A percentile compares a stretch with the other conserved stretches of the same genome.
These are phyloP conservation scores for Neospermospora avenae DNA, from an alignment of 2,329 filamentous ascomycete genomes.

Conservation along the genomic window DNA sequence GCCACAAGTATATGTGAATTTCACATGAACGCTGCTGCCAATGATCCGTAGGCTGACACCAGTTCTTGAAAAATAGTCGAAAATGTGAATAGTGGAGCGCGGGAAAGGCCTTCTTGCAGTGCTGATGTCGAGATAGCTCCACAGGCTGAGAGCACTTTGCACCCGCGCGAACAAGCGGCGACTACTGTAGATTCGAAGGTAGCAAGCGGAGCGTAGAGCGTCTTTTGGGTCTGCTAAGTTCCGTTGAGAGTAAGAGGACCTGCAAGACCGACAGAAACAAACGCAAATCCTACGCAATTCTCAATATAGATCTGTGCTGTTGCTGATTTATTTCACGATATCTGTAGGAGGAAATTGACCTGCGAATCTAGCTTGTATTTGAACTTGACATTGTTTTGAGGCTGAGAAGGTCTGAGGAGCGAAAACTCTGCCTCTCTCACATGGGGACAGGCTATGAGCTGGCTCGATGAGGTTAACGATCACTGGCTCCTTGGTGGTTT, in stretches of 20 bases:
- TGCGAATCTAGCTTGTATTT: background rate
- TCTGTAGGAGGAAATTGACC: background rate
- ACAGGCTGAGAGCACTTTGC: slow-evolving; percentile 29
- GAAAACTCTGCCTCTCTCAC: background rate
- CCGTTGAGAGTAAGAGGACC: slow-evolving; percentile 26
- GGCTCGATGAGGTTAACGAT: background rate
- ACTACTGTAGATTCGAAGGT: slow-evolving; percentile 33
- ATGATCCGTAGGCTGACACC: slow-evolving; percentile 12
- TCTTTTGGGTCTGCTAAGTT: slow-evolving; percentile 5
- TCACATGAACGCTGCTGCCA: slow-evolving; percentile 27
- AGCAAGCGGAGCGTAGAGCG: slow-evolving; percentile 32
- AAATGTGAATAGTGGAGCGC: slow-evolving; percentile 31
- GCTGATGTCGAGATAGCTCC: slow-evolving; percentile 25
- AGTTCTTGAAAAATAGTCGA: slow-evolving; percentile 12
- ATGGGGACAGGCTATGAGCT: background rate
- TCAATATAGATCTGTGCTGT: slow-evolving; percentile 19
- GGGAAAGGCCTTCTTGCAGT: slow-evolving; percentile 26
- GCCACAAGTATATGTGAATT: slow-evolving; percentile 29
- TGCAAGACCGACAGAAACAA: slow-evolving; percentile 26
- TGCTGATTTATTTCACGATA: background rate
- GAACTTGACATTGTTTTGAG: no score
- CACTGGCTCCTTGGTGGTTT: background rate
- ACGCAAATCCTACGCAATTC: slow-evolving; percentile 26
- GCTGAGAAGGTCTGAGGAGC: no score
- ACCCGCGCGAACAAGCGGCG: slow-evolving; percentile 34